phyloP scores from a whole-genome alignment of 257 asterid genomes.

The Salvia hispanica region DNA sequence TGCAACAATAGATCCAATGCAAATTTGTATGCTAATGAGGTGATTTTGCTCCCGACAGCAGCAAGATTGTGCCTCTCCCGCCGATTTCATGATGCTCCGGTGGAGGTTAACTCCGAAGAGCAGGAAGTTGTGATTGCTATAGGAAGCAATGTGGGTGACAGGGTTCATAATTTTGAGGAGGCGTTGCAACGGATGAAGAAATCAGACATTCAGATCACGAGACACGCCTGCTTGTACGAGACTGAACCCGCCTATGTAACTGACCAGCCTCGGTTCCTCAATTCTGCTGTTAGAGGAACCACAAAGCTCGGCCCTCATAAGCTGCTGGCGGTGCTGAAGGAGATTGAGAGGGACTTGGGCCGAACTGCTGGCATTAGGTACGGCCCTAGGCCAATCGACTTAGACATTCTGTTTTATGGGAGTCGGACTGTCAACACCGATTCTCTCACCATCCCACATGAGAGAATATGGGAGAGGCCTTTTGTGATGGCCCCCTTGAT shows the following conservation, averaged over 20 bases:
- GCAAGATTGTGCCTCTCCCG: constrained; percentile 47
- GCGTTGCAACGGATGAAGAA: constrained; percentile 75
- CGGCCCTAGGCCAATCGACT: constrained; percentile 93
- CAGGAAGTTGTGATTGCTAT: constrained; percentile 85
- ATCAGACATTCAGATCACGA: constrained; percentile 69
- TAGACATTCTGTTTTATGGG: constrained; percentile 88
- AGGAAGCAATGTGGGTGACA: constrained; percentile 91
- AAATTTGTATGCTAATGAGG: background rate
- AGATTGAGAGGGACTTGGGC: constrained; percentile 87
- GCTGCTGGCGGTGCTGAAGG: constrained; percentile 59
- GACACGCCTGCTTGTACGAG: constrained; percentile 84
- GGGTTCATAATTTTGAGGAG: constrained; percentile 72
- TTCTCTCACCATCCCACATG: constrained; percentile 72
- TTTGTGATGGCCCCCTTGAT: constrained; percentile 90
- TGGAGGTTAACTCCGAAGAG: constrained; percentile 72
- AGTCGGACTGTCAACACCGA: constrained; percentile 63
- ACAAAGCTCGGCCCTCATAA: constrained; percentile 78
- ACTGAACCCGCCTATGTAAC: constrained; percentile 91
- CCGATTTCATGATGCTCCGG: constrained; percentile 42
- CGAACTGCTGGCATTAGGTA: constrained; percentile 83
- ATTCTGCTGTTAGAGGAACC: constrained; percentile 80
- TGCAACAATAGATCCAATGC: background rate
- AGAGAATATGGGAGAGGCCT: constrained; percentile 91
- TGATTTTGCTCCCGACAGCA: constrained; percentile 32
- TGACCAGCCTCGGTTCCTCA: constrained; percentile 86